These are phyloP conservation scores for Dendrocalamus latiflorus DNA, from an alignment of 202 grass and related monocot genomes.

Conservation along the genomic window DNA sequence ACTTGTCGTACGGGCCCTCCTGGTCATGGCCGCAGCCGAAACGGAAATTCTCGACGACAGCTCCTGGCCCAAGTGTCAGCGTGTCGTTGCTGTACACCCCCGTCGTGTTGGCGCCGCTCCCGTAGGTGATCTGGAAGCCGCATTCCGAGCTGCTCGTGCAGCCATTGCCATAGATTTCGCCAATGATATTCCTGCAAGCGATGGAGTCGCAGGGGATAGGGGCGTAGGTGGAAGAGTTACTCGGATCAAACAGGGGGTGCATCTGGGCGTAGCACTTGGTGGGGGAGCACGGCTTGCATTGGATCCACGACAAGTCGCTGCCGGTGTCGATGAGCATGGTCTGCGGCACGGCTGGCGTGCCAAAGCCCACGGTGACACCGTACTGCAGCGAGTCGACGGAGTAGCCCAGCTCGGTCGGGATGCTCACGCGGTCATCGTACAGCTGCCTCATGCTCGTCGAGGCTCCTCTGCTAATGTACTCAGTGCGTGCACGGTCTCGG, in stretches of 20 bases:
- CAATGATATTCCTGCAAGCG: background rate
- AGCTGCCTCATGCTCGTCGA: too few species aligned
- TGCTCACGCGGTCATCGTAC: background rate
- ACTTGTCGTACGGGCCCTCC: background rate
- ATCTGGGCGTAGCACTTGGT: background rate
- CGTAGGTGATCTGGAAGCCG: background rate
- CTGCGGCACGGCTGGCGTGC: slow-evolving; percentile 9
- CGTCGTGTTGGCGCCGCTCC: background rate
- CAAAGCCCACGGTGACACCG: background rate
- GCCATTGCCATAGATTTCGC: background rate
- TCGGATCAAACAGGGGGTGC: slow-evolving; percentile 4
- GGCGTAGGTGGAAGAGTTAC: background rate
- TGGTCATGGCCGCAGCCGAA: slow-evolving; percentile 22
- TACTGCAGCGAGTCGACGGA: background rate
- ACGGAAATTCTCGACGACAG: background rate
- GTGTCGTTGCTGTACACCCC: slow-evolving; percentile 19
- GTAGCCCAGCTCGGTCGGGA: background rate
- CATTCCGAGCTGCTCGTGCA: background rate
- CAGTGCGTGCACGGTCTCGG: background rate
- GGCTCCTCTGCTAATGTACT: background rate
- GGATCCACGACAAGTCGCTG: slow-evolving; percentile 31
- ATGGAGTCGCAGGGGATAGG: background rate
- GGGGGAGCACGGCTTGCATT: slow-evolving; percentile 22
- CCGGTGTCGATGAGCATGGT: slow-evolving; percentile 26
- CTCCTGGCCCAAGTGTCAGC: background rate